Evolutionary conservation across 352 stramenopile species (phyloP), one percentile per base, ranked within the genome.

Genomic region (Stramenopiles sp.): DNA sequence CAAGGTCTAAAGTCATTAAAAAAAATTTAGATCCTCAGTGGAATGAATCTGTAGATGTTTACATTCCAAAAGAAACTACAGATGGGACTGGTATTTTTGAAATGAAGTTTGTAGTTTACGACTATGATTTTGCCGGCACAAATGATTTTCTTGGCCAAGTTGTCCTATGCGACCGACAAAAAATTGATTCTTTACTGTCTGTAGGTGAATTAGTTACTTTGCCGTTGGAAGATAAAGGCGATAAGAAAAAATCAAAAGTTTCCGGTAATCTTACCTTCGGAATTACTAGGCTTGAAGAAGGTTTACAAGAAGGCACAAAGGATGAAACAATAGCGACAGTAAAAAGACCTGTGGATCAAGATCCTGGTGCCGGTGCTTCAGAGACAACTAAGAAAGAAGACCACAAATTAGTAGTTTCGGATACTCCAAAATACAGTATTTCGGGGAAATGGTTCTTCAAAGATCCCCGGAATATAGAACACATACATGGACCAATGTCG

Each of bases 1-100:
- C 30, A 78, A 78, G 31, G 14, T 14, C 71, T 14, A 78, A 78
- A 78, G 71, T 78, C 30, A 78, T 78, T 14, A 78, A 78, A 33
- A 78, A 78, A 78, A 78, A 4, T 14, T 78, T 78, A 14, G 71
- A 78, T 33, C 71, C 71, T 14, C 4, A 14, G 30, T 78, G 71
- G 71, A 33, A 78, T 33, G 71, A 78, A 33, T 14, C 30, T 14
- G 8, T 78, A 33, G 71, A 78, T 14, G 71, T 78, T 78, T 78
- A 14, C 8, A 78, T 78, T 78, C 71, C 71, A 14, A 78, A 14
- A 14, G 8, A 33, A 33, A 78, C 4, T 14, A 33, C 4, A 4
- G 22, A 78, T 33, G 30, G 14, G 4, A 14, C 71, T 55, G 39
- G 14, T 14, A 14, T 14, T 14, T 55, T 55, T 55, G 39, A 55